A percentile compares a stretch with the other conserved stretches of the same genome.
Conservation (phyloP, 106 monocot genomes). For the Allium fistulosum region DNA sequence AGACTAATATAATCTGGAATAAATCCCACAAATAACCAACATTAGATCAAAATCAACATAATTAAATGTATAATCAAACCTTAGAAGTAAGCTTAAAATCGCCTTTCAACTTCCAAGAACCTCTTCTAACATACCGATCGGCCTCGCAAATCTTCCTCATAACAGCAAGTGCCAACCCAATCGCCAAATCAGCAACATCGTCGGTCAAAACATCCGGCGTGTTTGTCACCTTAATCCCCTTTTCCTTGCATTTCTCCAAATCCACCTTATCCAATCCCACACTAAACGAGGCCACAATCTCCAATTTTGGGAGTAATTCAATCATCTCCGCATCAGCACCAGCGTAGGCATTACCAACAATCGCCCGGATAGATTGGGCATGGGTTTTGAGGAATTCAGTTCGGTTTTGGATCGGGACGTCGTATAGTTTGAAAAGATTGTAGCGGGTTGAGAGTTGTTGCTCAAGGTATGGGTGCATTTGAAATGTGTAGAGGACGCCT, state of each 20-base stretch:
- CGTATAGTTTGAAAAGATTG: slow-evolving; percentile 68
- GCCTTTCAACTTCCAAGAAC: slow-evolving; percentile 35
- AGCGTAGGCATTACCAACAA: slow-evolving; percentile 39
- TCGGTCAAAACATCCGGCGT: slow-evolving; percentile 74
- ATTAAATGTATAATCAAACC: slow-evolving; percentile 15
- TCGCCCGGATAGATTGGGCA: slow-evolving; percentile 42
- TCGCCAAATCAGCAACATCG: slow-evolving; percentile 75
- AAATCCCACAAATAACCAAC: too few species aligned
- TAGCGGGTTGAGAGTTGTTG: slow-evolving; percentile 44
- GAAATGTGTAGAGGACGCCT: slow-evolving; percentile 48
- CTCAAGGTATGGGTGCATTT: slow-evolving; percentile 58
- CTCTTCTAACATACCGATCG: slow-evolving; percentile 46
- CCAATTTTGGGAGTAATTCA: slow-evolving; percentile 56
- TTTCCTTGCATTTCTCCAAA: slow-evolving; percentile 58
- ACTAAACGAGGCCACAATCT: slow-evolving; percentile 66
- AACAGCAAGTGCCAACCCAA: slow-evolving; percentile 58
- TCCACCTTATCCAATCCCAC: slow-evolving; percentile 76
- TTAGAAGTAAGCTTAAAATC: slow-evolving; percentile 46
- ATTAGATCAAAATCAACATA: too few species aligned
- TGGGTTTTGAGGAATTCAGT: slow-evolving; percentile 33
- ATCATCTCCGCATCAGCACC: slow-evolving; percentile 65
- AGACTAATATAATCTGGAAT: too few species aligned
- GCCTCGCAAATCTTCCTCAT: slow-evolving; percentile 42
- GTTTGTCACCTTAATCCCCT: slow-evolving; percentile 63
- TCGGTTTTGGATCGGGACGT: slow-evolving; percentile 30